Percentiles rank a stretch among this genome's conserved stretches.
These are phyloP conservation scores for Begonia masoniana DNA, from an alignment of 306 rosid genomes.

Conservation along the genomic window DNA sequence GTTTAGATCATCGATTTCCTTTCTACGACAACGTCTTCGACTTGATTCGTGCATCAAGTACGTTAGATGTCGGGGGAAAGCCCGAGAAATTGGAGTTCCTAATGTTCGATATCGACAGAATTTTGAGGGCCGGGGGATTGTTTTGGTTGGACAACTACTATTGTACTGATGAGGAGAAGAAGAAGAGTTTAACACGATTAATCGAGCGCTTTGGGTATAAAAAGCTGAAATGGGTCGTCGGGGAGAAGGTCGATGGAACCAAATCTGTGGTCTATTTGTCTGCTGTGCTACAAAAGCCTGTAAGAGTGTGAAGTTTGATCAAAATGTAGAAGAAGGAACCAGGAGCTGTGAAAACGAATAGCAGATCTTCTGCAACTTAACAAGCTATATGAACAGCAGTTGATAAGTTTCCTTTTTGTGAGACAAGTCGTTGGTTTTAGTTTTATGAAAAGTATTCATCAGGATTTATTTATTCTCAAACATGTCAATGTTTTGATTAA, in stretches of 20 bases:
- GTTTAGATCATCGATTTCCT: constrained; percentile 83
- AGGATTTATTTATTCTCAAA: too few relatives aligned
- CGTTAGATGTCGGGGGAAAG: constrained; percentile 51
- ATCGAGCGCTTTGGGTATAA: constrained; percentile 82
- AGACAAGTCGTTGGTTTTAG: too few relatives aligned
- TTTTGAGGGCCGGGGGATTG: constrained; percentile 72
- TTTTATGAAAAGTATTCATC: too few relatives aligned
- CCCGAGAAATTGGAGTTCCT: constrained; percentile 67
- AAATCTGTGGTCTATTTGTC: constrained; percentile 51
- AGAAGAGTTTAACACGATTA: constrained; percentile 49
- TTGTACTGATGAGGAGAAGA: constrained; percentile 61
- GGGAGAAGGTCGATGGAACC: constrained; percentile 36
- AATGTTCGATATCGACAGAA: constrained; percentile 74
- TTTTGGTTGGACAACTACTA: constrained; percentile 80
- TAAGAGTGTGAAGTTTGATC: too few relatives aligned
- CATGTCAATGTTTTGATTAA: too few relatives aligned
- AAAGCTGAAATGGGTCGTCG: constrained; percentile 85
- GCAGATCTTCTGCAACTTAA: too few relatives aligned
- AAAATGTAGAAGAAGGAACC: too few relatives aligned
- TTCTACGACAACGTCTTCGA: constrained; percentile 85
- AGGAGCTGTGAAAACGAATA: too few relatives aligned
- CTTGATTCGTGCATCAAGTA: constrained; percentile 49
- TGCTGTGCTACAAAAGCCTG: constrained; percentile 68
- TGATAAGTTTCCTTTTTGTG: too few relatives aligned
- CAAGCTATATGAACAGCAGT: too few relatives aligned